A percentile compares a stretch with the other conserved stretches of the same genome.
These are phyloP conservation scores for Penicillium sp. DNA, from an alignment of 2,329 filamentous ascomycete genomes.

Conservation along the genomic window DNA sequence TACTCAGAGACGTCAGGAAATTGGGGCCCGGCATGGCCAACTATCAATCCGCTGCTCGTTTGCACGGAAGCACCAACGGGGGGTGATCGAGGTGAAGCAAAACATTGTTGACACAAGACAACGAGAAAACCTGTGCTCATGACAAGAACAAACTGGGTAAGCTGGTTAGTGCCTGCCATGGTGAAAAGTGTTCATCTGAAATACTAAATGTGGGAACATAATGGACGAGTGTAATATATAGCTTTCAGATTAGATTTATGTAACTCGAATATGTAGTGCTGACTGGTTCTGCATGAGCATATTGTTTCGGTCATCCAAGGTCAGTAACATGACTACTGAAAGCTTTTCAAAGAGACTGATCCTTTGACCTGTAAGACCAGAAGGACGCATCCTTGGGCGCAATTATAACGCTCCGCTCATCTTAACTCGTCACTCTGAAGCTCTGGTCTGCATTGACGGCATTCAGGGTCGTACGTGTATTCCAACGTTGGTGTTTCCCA, in stretches of 20 bases:
- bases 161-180: not conserved
- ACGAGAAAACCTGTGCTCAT: not conserved
- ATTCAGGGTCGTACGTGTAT: not conserved
- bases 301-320: not conserved
- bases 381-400: not conserved
- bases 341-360: not conserved
- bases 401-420: not conserved
- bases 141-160: not conserved
- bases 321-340: not conserved
- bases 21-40: conserved; percentile 19
- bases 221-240: not conserved
- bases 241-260: not conserved
- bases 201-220: not conserved
- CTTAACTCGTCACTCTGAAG: not conserved
- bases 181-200: not conserved
- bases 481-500: not conserved
- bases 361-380: not conserved
- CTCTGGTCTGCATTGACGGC: not conserved
- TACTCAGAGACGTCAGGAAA: conserved; percentile 24
- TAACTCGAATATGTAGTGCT: not conserved
- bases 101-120: not conserved
- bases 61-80: conserved; percentile 8
- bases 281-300: not conserved
- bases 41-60: conserved; percentile 26
- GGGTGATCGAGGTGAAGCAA: not conserved